Percentiles rank a stretch among this genome's conserved stretches.
Evolutionary conservation across 495 filamentous ascomycete species (phyloP).

Genomic region (Extremus antarcticus): DNA sequence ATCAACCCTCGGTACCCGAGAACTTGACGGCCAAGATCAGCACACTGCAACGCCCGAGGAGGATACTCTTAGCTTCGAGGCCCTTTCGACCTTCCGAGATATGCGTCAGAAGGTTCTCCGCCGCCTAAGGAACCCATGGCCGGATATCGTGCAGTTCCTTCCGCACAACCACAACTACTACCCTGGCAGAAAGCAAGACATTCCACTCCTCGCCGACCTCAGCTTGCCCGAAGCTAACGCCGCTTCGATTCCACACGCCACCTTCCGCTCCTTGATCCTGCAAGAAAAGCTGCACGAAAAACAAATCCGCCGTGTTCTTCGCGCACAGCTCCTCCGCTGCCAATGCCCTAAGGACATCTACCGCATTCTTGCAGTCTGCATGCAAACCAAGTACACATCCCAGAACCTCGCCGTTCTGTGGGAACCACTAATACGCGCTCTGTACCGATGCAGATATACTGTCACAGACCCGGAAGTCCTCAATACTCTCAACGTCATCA

Average conservation of each 20-base stretch:
- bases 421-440: conserved; percentile 16
- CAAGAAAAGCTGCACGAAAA: not conserved
- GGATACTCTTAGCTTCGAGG: conserved; percentile 6
- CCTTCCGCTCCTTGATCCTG: conserved; percentile 5
- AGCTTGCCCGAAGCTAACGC: not conserved
- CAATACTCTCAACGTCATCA: conserved; percentile 14
- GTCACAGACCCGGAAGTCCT: conserved; percentile 16
- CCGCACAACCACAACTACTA: not conserved
- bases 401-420: conserved; percentile 1
- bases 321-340: conserved; percentile 17
- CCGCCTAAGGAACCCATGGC: conserved; percentile 16
- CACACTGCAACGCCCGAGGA: no score
- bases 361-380: conserved; percentile 11
- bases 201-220: not conserved
- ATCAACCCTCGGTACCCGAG: not conserved
- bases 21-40: no score
- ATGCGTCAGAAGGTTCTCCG: conserved; percentile 6
- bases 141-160: not conserved
- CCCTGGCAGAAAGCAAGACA: not conserved
- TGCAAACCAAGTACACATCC: conserved; percentile 4
- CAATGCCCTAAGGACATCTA: conserved; percentile 13
- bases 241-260: conserved; percentile 3
- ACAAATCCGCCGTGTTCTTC: conserved; percentile 9
- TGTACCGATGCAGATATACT: conserved; percentile 16
- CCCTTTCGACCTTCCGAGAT: conserved; percentile 4